phyloP scores from a whole-genome alignment of 805 yeast species.

The Spathaspora passalidarum region DNA sequence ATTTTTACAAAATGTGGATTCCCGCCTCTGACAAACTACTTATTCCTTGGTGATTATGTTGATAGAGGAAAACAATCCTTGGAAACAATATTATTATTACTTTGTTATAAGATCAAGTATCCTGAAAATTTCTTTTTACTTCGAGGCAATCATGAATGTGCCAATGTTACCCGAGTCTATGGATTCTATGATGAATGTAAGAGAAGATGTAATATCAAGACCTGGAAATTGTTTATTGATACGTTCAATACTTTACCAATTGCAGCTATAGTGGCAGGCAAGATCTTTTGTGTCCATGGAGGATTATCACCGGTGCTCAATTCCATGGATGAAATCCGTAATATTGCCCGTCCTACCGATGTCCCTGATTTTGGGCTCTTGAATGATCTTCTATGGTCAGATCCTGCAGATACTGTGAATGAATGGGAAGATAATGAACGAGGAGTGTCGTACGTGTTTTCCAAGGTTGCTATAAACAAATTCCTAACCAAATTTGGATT shows the following conservation, averaged over 20 bases:
- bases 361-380: conserved; percentile 81
- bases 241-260: conserved; percentile 94
- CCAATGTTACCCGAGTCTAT: conserved; percentile 92
- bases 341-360: conserved; percentile 78
- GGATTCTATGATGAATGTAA: conserved; percentile 99
- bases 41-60: conserved; percentile 94
- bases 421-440: conserved; percentile 90
- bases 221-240: conserved; percentile 92
- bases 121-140: conserved; percentile 93
- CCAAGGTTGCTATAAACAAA: conserved; percentile 75
- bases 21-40: conserved; percentile 90
- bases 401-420: conserved; percentile 77
- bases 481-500: conserved; percentile 71
- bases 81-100: conserved; percentile 81
- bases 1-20: conserved; percentile 94
- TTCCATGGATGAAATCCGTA: conserved; percentile 70
- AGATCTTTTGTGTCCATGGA: conserved; percentile 89
- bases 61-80: conserved; percentile 96
- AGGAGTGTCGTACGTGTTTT: conserved; percentile 79
- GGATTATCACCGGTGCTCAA: conserved; percentile 75
- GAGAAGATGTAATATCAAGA: conserved; percentile 84
- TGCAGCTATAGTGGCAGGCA: conserved; percentile 93
- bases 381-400: conserved; percentile 79
- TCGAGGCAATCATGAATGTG: conserved; percentile 97
- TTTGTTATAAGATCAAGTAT: conserved; percentile 93